A percentile compares a stretch with the other conserved stretches of the same genome.
phyloP scores from a whole-genome alignment of 1,139 yeast species.

The Sugiyamaella grinbergsii region DNA sequence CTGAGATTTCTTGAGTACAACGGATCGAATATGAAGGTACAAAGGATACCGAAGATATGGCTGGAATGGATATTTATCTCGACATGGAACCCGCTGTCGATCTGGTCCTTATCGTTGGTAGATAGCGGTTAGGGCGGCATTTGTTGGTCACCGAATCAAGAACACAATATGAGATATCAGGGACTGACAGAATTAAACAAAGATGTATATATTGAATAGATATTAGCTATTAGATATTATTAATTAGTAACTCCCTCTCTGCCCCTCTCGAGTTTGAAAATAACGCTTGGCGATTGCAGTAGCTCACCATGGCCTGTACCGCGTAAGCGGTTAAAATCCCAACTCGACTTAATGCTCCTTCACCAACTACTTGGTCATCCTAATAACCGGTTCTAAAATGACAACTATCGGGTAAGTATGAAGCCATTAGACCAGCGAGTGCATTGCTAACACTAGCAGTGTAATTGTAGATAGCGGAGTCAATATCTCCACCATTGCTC shows the following conservation, averaged over 20 bases:
- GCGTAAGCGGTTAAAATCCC: slow-evolving; percentile 10
- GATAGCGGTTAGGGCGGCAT: slow-evolving; percentile 13
- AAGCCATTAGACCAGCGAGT: too few relatives aligned
- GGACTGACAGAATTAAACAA: too few relatives aligned
- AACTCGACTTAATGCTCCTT: neutral
- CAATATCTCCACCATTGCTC: slow-evolving; percentile 64
- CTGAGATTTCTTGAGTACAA: too few relatives aligned
- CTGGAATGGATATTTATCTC: too few relatives aligned
- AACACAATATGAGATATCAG: too few relatives aligned
- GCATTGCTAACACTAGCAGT: slow-evolving; percentile 37
- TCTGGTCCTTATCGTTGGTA: neutral
- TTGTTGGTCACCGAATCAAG: neutral
- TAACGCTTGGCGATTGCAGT: neutral
- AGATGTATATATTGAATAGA: too few relatives aligned
- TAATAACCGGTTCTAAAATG: neutral
- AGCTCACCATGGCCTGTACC: neutral
- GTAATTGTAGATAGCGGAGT: slow-evolving; percentile 58
- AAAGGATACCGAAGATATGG: too few relatives aligned
- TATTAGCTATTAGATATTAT: too few relatives aligned
- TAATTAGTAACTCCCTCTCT: too few relatives aligned
- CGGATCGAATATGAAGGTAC: too few relatives aligned
- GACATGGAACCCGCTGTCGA: too few relatives aligned
- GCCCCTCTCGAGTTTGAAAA: too few relatives aligned
- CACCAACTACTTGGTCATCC: neutral
- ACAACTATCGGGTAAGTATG: slow-evolving; percentile 11